Evolutionary conservation across 164 flowering plant species (phyloP).

Genomic region (Magnolia officinalis): DNA sequence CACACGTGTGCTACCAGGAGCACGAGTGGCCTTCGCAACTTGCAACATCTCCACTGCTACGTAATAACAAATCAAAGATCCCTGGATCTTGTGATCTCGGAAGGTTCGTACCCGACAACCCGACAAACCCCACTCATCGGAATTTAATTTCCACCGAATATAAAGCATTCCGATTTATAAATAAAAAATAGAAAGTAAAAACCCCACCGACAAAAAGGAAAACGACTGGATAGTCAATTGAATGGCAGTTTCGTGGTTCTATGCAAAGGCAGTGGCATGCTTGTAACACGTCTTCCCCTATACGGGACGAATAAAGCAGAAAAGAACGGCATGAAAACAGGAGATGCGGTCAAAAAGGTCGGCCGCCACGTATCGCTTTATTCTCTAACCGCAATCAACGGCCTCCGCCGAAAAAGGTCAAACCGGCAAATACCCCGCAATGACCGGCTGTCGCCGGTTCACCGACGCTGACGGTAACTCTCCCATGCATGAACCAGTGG

Average conservation of each 20-base stretch:
- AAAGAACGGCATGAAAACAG: background rate
- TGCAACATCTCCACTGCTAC: background rate
- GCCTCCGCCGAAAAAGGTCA: conserved; percentile 44
- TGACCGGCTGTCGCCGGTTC: conserved; percentile 47
- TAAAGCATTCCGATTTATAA: background rate
- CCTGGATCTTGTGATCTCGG: background rate
- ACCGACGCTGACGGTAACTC: conserved; percentile 32
- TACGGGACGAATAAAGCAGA: background rate
- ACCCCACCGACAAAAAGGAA: background rate
- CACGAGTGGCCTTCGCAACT: too few species aligned
- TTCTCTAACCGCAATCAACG: conserved; percentile 78
- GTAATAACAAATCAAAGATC: background rate
- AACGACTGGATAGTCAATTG: too few species aligned
- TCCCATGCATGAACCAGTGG: background rate
- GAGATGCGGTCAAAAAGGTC: conserved; percentile 24
- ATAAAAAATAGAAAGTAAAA: background rate
- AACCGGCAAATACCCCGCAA: conserved; percentile 42
- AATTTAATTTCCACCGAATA: background rate
- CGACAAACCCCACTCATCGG: background rate
- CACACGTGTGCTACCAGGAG: background rate
- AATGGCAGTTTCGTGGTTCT: background rate
- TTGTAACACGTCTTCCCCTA: background rate
- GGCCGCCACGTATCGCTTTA: conserved; percentile 27
- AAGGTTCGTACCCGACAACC: conserved; percentile 7
- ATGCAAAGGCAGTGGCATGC: background rate